These are phyloP conservation scores for Erodium texanum DNA, from an alignment of 441 rosid genomes.

Conservation along the genomic window DNA sequence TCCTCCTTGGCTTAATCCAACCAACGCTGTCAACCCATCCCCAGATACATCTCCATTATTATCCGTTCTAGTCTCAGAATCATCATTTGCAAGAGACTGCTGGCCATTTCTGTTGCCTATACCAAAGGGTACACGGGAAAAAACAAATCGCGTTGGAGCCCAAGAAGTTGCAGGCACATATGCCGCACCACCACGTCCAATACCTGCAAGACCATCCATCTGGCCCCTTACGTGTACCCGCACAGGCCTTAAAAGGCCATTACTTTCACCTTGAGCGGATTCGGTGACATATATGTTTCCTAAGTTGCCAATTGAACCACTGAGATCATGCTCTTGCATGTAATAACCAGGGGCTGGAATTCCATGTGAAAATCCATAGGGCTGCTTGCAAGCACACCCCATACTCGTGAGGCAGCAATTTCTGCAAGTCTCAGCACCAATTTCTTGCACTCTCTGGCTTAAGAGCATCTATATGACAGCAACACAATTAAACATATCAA, in stretches of 20 bases:
- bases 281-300: slow-evolving; percentile 64
- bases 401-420: slow-evolving; percentile 60
- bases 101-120: slow-evolving; percentile 66
- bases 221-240: slow-evolving; percentile 82
- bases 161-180: slow-evolving; percentile 71
- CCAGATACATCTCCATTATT: slow-evolving; percentile 65
- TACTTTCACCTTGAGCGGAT: slow-evolving; percentile 64
- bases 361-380: slow-evolving; percentile 59
- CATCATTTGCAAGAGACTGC: slow-evolving; percentile 72
- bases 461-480: slow-evolving; percentile 64
- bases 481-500: slow-evolving; percentile 21
- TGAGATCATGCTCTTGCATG: slow-evolving; percentile 63
- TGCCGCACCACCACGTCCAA: slow-evolving; percentile 69
- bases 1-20: slow-evolving; percentile 77
- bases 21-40: slow-evolving; percentile 86
- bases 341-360: slow-evolving; percentile 44
- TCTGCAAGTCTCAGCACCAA: slow-evolving; percentile 84
- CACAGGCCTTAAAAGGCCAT: slow-evolving; percentile 70
- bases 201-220: slow-evolving; percentile 93
- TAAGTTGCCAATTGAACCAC: slow-evolving; percentile 40
- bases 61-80: slow-evolving; percentile 66
- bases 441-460: slow-evolving; percentile 81
- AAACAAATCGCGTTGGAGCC: slow-evolving; percentile 86
- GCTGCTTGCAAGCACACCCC: slow-evolving; percentile 79
- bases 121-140: slow-evolving; percentile 80